Percentiles rank a stretch among this genome's conserved stretches.
These are phyloP conservation scores for Trypethelium eluteriae DNA, from an alignment of 495 filamentous ascomycete species.

Conservation along the genomic window DNA sequence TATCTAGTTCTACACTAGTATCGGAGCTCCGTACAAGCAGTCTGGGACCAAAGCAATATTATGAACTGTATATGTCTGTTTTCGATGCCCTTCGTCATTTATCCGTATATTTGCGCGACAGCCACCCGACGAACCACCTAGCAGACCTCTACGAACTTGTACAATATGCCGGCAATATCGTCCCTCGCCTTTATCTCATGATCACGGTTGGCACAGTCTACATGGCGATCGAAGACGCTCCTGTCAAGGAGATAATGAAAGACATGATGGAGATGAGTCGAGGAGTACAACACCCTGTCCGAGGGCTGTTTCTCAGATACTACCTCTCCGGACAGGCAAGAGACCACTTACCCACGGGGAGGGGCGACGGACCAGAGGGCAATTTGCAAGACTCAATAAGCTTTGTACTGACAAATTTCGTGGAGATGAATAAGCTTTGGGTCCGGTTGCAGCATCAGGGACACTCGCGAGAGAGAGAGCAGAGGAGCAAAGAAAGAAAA, in stretches of 20 bases:
- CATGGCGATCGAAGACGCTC: slow-evolving; percentile 96
- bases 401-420: slow-evolving; percentile 95
- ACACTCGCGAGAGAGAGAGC: slow-evolving; percentile 87
- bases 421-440: slow-evolving; percentile 99
- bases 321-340: slow-evolving; percentile 90
- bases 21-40: slow-evolving; percentile 94
- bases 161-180: slow-evolving; percentile 97
- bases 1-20: slow-evolving; percentile 82
- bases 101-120: slow-evolving; percentile 90
- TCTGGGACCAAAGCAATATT: slow-evolving; percentile 95
- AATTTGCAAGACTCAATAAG: slow-evolving; percentile 96
- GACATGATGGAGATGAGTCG: slow-evolving; percentile 99
- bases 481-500: slow-evolving; percentile 85
- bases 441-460: slow-evolving; percentile 95
- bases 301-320: slow-evolving; percentile 89
- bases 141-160: slow-evolving; percentile 98
- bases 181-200: slow-evolving; percentile 95
- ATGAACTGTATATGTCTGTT: slow-evolving; percentile 97
- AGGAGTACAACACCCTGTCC: slow-evolving; percentile 91
- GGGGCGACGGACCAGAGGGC: slow-evolving; percentile 85
- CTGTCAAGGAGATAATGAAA: slow-evolving; percentile 99
- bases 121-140: slow-evolving; percentile 93
- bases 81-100: slow-evolving; percentile 97
- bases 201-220: slow-evolving; percentile 97
- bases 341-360: slow-evolving; percentile 73